Evolutionary conservation across 2,329 filamentous ascomycete genomes (phyloP), one percentile per base, ranked within the genome.

Genomic region (Botrytis porri): DNA sequence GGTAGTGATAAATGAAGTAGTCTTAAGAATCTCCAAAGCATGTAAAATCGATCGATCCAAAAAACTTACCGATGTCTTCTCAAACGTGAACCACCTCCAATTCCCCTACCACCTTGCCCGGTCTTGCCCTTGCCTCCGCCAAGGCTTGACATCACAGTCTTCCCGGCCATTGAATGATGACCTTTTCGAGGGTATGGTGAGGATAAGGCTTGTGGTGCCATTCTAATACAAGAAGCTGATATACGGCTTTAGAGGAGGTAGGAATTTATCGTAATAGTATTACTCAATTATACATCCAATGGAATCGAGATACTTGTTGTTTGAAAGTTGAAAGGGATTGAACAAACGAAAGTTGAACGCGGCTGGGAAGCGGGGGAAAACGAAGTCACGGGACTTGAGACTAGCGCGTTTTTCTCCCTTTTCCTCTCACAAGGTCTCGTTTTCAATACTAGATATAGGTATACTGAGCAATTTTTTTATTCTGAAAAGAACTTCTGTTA

Each of bases 101-200:
- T 41, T 3, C 76, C 77, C 14, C 75, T 20, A 3, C 72, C 73
- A n/a, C 62, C 45, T 3, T 39, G 16, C 0, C 74, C 75, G 14
- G 14, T 57, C n/a, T 75, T 76, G 4, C 76, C 77, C 35, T 73
- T 60, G 2, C 77, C 76, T 35, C 29, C 41, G 16, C 35, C 39
- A 64, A 41, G 20, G 39, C 61, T 59, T 20, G 45, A 39, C 22
- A 66, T 35, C 1, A 72, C 62, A 1, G n/a, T 48, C 41, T 72
- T 72, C 2, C 70, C 70, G 0, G 62, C 20, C 29, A 72, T 51
- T 4, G 70, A 72, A 8, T 51, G 39, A 48, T 59, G 62, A 2
- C 62, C 62, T 7, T n/a, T 39, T 57, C 25, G 25, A 22, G 37
- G 10, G 12, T 57, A 41, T 6, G 65, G 65, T 1, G 65, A 29